phyloP scores from a whole-genome alignment of 257 asterid species.

The Primulina eburnea region DNA sequence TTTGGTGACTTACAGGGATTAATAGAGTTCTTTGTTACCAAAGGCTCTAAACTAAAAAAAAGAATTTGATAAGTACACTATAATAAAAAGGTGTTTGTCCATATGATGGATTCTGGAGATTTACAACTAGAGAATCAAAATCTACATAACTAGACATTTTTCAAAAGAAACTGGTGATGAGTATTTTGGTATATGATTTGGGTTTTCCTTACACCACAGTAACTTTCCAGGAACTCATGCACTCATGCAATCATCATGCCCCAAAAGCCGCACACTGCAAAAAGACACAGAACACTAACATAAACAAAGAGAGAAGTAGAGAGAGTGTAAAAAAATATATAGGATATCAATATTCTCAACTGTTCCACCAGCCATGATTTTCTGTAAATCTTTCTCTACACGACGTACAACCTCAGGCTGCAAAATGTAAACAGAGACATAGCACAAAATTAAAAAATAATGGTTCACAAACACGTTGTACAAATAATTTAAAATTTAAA shows the following conservation, averaged over 20 bases:
- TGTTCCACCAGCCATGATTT: conserved; percentile 95
- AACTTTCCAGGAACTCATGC: neutral
- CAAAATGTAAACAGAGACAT: conserved; percentile 28
- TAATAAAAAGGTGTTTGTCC: neutral
- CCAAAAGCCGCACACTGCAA: no score
- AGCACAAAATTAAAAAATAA: conserved; percentile 2
- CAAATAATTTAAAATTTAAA: no score
- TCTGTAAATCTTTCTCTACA: conserved; percentile 90
- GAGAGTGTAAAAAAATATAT: conserved; percentile 14
- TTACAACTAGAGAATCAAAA: neutral
- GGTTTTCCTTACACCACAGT: neutral
- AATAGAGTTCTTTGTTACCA: conserved; percentile 6
- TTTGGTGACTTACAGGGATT: neutral
- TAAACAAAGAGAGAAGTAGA: no score
- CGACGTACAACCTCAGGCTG: conserved; percentile 98
- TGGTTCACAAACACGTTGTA: neutral
- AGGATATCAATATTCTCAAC: conserved; percentile 88
- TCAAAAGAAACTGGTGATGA: neutral
- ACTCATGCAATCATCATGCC: no score
- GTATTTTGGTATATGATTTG: neutral
- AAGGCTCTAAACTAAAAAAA: conserved; percentile 7
- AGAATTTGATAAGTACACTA: neutral
- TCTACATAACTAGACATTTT: neutral
- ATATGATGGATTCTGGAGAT: neutral
- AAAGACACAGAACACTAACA: no score